phyloP scores from a whole-genome alignment of 768 basidiomycete genomes.

The Collybia sp. region DNA sequence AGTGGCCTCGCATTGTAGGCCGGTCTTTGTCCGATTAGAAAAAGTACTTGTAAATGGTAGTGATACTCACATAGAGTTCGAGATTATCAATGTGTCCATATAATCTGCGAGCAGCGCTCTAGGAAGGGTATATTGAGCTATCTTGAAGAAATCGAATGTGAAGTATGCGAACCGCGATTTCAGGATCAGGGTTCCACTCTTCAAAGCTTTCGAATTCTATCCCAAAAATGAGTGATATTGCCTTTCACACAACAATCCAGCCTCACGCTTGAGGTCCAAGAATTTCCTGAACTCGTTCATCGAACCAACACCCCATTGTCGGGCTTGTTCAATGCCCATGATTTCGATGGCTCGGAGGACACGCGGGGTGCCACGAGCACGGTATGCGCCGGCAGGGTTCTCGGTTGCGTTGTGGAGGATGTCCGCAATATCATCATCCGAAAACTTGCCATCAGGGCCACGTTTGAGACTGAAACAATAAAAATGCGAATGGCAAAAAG shows the following conservation, averaged over 20 bases:
- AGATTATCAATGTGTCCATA: conserved; percentile 30
- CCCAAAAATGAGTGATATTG: background rate
- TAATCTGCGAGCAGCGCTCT: conserved; percentile 21
- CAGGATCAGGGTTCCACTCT: conserved; percentile 49
- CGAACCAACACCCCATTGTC: conserved; percentile 51
- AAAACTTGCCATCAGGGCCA: conserved; percentile 41
- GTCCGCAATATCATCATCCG: conserved; percentile 45
- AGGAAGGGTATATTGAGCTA: background rate
- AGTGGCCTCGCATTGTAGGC: conserved; percentile 26
- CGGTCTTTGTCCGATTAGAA: conserved; percentile 10
- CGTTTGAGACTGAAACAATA: conserved; percentile 34
- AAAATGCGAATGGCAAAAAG: conserved; percentile 1
- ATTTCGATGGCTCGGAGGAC: conserved; percentile 50
- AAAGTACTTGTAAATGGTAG: background rate
- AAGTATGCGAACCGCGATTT: conserved; percentile 31
- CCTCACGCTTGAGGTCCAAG: conserved; percentile 39
- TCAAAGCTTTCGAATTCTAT: conserved; percentile 40
- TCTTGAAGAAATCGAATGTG: background rate
- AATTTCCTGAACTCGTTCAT: conserved; percentile 54
- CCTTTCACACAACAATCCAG: background rate
- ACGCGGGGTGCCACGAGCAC: conserved; percentile 42
- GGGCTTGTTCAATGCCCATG: conserved; percentile 48
- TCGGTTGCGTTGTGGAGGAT: conserved; percentile 43
- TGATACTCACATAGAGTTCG: conserved; percentile 24
- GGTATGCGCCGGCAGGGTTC: conserved; percentile 38